Base-by-base conservation (phyloP, 2,329 filamentous ascomycete genomes). In the Sporothrix brunneoviolacea region DNA sequence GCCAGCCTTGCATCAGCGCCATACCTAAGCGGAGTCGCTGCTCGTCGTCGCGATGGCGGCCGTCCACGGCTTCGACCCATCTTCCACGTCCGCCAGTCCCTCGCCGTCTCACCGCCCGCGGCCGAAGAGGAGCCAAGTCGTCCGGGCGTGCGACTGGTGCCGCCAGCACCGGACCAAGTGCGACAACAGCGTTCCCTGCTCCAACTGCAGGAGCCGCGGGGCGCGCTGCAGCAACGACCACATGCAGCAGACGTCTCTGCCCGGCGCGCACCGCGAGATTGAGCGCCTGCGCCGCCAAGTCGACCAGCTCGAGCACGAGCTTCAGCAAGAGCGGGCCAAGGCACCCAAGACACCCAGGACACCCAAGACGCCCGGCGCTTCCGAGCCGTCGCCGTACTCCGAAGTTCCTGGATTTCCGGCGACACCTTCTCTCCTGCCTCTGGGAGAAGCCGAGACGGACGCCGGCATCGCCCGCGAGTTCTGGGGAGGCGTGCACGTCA, bases 101-200 rank as follows among this genome's bases (percentile, higher is more conserved):
- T n/a, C n/a, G n/a, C n/a, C n/a, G n/a, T n/a, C n/a, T n/a, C n/a
- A 33, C 43, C 32, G 15, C 43, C 47, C 8, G n/a, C 30, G 47
- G 7, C 28, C 22, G 24, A 58, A 57, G 30, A 44, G 57, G 18
- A 41, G 21, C 18, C 57, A 58, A 28, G 57, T 59, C 12, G 41
- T 32, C n/a, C 52, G 55, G 56, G 70, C 65, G 39, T 70, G 70
- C 59, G 63, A 65, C 52, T 64, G 65, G 60, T 72, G 70, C 54
- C 68, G 69, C 3, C 59, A 65, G 40, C 63, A 70, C 47, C 65
- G 70, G 15, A 63, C 70, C 44, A 71, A 70, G 57, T 72, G 70
- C 57, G 68, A 71, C 56, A 64, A 62, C 45, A 60, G 60, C 21
- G 54, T 62, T 45, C 69, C 70, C 9, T 72, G 69, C 58, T 58